phyloP scores from a whole-genome alignment of 2,329 filamentous ascomycete genomes.

The Lanzia echinophila region DNA sequence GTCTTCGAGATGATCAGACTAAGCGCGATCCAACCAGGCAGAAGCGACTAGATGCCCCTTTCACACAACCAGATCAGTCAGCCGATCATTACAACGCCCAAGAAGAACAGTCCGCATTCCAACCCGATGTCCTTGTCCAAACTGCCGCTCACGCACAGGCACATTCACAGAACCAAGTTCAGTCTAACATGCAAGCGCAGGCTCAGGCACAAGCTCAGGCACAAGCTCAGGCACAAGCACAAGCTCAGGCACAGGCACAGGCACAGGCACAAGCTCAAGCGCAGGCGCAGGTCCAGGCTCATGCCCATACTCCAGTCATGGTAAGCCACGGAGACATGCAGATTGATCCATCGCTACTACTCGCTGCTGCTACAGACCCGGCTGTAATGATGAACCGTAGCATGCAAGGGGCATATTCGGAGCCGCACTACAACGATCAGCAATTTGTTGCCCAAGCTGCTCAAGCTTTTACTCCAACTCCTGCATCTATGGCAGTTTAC shows the following conservation, averaged over 20 bases:
- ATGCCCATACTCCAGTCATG: conserved; percentile 23
- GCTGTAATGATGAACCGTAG: conserved; percentile 28
- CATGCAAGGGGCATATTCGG: conserved; percentile 28
- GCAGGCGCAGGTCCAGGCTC: conserved; percentile 17
- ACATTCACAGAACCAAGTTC: conserved; percentile 24
- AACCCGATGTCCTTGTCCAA: conserved; percentile 21
- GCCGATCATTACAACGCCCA: conserved; percentile 22
- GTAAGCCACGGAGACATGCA: conserved; percentile 46
- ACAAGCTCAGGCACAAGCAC: conserved; percentile 16
- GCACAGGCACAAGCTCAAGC: conserved; percentile 18
- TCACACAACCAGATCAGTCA: conserved; percentile 15
- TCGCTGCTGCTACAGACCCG: conserved; percentile 40
- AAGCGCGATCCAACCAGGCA: conserved; percentile 45
- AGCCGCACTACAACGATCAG: conserved; percentile 27
- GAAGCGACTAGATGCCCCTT: conserved; percentile 30
- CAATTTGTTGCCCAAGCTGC: conserved; percentile 34
- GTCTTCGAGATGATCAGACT: conserved; percentile 60
- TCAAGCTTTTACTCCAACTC: conserved; percentile 32
- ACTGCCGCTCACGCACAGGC: conserved; percentile 27
- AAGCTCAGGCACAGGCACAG: conserved; percentile 16
- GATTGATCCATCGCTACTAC: conserved; percentile 56
- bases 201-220: conserved; percentile 14
- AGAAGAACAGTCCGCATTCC: conserved; percentile 21
- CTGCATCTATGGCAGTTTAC: conserved; percentile 51
- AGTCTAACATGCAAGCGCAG: conserved; percentile 12